A percentile compares a stretch with the other conserved stretches of the same genome.
These are phyloP conservation scores for Obelidium mucronatum DNA, from an alignment of 192 early-diverging fungal species.

Conservation along the genomic window DNA sequence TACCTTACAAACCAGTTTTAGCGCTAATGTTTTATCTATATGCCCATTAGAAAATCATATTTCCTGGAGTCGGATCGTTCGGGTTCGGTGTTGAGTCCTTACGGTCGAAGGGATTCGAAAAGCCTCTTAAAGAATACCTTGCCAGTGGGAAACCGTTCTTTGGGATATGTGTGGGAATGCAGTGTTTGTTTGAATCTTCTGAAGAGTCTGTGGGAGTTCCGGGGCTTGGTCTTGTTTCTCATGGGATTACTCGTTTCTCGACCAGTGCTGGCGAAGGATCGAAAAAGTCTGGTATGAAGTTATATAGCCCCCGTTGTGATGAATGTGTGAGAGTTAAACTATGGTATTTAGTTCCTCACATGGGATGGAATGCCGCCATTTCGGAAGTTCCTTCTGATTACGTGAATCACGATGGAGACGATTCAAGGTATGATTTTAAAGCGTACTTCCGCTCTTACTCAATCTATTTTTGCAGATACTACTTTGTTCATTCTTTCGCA, in stretches of 20 bases:
- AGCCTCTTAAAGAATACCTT: conserved; percentile 85
- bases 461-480: no score
- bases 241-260: conserved; percentile 16
- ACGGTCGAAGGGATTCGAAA: conserved; percentile 73
- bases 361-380: conserved; percentile 92
- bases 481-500: conserved; percentile 99
- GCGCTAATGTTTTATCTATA: neutral
- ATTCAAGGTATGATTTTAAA: conserved; percentile 31
- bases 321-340: conserved; percentile 60
- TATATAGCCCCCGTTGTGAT: neutral
- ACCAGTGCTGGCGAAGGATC: neutral
- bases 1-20: neutral
- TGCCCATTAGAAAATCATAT: conserved; percentile 85
- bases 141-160: conserved; percentile 89
- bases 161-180: conserved; percentile 99
- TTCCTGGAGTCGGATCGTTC: conserved; percentile 98
- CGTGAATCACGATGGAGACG: conserved; percentile 42
- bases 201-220: conserved; percentile 83
- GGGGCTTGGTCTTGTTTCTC: conserved; percentile 82
- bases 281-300: conserved; percentile 1
- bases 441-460: no score
- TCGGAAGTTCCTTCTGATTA: neutral
- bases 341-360: conserved; percentile 91
- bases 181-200: conserved; percentile 88
- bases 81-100: conserved; percentile 89